Conservation (phyloP, 305 asterid genomes). For the Solanum hybrid region DNA sequence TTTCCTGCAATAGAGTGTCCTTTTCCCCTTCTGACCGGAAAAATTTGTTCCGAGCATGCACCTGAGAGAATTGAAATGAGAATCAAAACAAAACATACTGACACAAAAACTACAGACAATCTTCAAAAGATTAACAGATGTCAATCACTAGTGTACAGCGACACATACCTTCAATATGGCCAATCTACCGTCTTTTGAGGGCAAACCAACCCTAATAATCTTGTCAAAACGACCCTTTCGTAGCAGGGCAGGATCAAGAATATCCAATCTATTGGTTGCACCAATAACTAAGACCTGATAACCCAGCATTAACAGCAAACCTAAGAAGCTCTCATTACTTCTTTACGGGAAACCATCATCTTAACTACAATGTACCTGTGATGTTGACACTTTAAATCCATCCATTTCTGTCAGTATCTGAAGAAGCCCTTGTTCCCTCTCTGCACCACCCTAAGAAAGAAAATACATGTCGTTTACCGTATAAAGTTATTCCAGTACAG, state of each 20-base stretch:
- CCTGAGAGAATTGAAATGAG: conserved; percentile 38
- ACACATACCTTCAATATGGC: conserved; percentile 81
- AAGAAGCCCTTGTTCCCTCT: conserved; percentile 98
- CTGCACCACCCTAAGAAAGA: conserved; percentile 85
- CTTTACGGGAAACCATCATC: conserved; percentile 6
- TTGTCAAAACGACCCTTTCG: conserved; percentile 98
- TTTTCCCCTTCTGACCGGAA: conserved; percentile 91
- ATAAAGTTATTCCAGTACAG: not conserved
- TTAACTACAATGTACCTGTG: conserved; percentile 44
- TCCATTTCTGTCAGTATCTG: conserved; percentile 98
- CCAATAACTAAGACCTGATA: conserved; percentile 87
- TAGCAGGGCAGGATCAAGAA: conserved; percentile 95
- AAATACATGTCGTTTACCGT: not conserved
- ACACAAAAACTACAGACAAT: conserved; percentile 6
- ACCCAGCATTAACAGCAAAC: conserved; percentile 15
- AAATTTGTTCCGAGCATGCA: conserved; percentile 93
- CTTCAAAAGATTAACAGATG: not conserved
- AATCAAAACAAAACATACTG: conserved; percentile 2
- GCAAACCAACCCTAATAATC: conserved; percentile 93
- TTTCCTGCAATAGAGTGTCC: conserved; percentile 72
- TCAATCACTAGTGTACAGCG: not conserved
- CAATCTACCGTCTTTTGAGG: conserved; percentile 88
- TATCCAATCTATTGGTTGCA: conserved; percentile 95
- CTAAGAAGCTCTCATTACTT: conserved; percentile 9
- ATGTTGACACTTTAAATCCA: conserved; percentile 87